Conservation (phyloP, 192 early-diverging fungal genomes). For the Paraglomus brasilianum region DNA sequence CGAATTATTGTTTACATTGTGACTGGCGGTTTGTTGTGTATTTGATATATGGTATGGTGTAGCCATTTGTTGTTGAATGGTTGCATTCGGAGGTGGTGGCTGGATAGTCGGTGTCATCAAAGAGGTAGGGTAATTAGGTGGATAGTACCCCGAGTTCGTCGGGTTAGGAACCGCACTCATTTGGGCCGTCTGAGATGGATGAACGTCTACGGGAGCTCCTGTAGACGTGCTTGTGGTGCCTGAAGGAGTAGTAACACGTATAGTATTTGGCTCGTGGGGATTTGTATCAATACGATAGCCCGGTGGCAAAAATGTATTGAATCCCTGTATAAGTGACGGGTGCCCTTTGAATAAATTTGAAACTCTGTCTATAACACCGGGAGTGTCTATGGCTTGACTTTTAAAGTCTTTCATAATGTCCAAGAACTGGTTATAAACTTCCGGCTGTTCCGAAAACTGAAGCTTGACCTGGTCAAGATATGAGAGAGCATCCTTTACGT, state of each 20-base stretch:
- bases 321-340: conserved; percentile 89
- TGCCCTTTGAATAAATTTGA: conserved; percentile 92
- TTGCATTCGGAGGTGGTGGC: conserved; percentile 41
- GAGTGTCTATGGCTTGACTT: conserved; percentile 94
- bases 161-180: conserved; percentile 26
- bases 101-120: conserved; percentile 37
- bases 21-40: conserved; percentile 33
- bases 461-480: conserved; percentile 97
- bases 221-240: conserved; percentile 58
- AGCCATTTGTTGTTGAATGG: conserved; percentile 28
- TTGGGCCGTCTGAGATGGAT: conserved; percentile 32
- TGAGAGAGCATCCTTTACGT: conserved; percentile 92
- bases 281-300: conserved; percentile 94
- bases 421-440: conserved; percentile 96
- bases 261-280: conserved; percentile 67
- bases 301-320: conserved; percentile 99
- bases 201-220: conserved; percentile 40
- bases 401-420: conserved; percentile 99
- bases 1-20: conserved; percentile 32
- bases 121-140: conserved; percentile 37
- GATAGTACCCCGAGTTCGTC: conserved; percentile 27
- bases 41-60: conserved; percentile 29
- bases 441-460: conserved; percentile 88
- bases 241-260: conserved; percentile 87
- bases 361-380: conserved; percentile 96